Conservation (phyloP, 2,329 filamentous ascomycete genomes). For the Rhytidhysteron rufulum region DNA sequence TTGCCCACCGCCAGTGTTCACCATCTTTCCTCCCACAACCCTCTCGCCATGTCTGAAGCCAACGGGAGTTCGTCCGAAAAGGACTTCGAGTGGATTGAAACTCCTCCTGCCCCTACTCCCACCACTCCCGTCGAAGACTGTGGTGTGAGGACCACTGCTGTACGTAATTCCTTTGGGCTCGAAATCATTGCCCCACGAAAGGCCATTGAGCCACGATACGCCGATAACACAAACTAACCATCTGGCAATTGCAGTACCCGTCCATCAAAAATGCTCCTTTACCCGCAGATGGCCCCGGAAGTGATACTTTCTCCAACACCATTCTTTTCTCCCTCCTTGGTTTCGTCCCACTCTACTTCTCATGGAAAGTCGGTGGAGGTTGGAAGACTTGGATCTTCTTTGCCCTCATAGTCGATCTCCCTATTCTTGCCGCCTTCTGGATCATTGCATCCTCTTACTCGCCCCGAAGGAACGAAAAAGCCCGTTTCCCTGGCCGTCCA, state of each 20-base stretch:
- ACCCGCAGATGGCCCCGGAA: slow-evolving; percentile 80
- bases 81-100: slow-evolving; percentile 65
- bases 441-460: slow-evolving; percentile 72
- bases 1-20: slow-evolving; percentile 2
- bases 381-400: slow-evolving; percentile 87
- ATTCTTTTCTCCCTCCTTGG: slow-evolving; percentile 68
- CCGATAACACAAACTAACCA: slow-evolving; percentile 20
- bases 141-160: slow-evolving; percentile 59
- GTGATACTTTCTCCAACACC: slow-evolving; percentile 82
- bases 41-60: slow-evolving; percentile 25
- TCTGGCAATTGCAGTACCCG: slow-evolving; percentile 58
- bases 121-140: slow-evolving; percentile 52
- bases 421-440: slow-evolving; percentile 82
- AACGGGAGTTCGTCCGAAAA: slow-evolving; percentile 43
- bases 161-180: slow-evolving; percentile 35
- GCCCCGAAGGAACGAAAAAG: slow-evolving; percentile 91
- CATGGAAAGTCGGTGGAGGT: slow-evolving; percentile 80
- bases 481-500: slow-evolving; percentile 75
- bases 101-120: slow-evolving; percentile 53
- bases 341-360: slow-evolving; percentile 72
- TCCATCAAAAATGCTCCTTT: slow-evolving; percentile 92
- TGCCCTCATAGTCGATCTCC: slow-evolving; percentile 70
- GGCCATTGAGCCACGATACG: slow-evolving; percentile 26
- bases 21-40: background rate
- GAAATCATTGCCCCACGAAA: slow-evolving; percentile 12